Evolutionary conservation across 495 filamentous ascomycete genomes (phyloP).

Genomic region (Aspergillus sparsus): DNA sequence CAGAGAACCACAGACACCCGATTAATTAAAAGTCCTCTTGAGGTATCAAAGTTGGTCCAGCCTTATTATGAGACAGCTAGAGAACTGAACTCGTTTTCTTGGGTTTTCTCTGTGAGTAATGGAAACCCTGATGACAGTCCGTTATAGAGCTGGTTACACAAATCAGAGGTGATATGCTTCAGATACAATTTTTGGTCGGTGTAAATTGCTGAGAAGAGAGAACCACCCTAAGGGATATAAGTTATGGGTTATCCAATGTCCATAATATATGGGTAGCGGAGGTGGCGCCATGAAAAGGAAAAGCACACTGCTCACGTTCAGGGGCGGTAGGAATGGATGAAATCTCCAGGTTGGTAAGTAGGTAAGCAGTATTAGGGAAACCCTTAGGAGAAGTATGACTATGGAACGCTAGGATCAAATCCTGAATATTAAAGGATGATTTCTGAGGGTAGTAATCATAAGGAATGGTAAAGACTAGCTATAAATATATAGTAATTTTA

Average conservation of each 20-base stretch:
- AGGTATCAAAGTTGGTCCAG: too few species aligned
- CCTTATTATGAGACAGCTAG: not conserved
- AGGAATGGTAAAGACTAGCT: too few species aligned
- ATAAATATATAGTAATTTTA: too few species aligned
- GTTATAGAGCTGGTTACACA: not conserved
- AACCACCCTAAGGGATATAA: conserved; percentile 4
- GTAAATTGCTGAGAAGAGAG: not conserved
- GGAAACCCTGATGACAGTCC: too few species aligned
- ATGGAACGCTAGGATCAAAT: not conserved
- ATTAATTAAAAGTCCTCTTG: too few species aligned
- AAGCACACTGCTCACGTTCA: conserved; percentile 14
- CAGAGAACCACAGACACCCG: not conserved
- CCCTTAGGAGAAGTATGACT: not conserved
- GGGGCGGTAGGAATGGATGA: not conserved
- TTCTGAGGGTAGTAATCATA: too few species aligned
- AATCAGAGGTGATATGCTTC: not conserved
- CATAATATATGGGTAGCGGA: conserved; percentile 4
- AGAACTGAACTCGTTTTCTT: not conserved
- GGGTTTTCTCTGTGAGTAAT: not conserved
- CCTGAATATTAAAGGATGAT: too few species aligned
- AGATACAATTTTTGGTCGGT: not conserved
- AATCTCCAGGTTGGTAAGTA: not conserved
- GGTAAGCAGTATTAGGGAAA: not conserved
- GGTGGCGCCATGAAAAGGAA: not conserved
- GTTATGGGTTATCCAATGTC: conserved; percentile 9